Evolutionary conservation across 164 flowering plant genomes (phyloP).

Genomic region (Piper longum): DNA sequence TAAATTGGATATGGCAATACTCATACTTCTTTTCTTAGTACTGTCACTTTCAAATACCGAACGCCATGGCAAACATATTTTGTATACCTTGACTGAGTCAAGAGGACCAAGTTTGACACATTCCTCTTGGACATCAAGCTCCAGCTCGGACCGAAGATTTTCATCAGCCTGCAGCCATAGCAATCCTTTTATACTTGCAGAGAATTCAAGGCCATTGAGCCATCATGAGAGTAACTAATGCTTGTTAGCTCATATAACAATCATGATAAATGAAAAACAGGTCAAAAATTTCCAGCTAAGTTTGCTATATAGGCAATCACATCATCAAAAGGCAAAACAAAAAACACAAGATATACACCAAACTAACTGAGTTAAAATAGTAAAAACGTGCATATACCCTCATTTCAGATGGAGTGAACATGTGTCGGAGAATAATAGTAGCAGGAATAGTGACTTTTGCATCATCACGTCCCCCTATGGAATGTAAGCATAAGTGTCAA

Average conservation of each 20-base stretch:
- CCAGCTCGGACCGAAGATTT: constrained; percentile 48
- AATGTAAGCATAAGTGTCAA: constrained; percentile 1
- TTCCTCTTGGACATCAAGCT: constrained; percentile 73
- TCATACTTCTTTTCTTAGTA: background rate
- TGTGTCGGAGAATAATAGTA: constrained; percentile 64
- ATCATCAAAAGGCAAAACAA: too few relatives aligned
- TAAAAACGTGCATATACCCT: constrained; percentile 32
- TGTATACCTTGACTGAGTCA: constrained; percentile 61
- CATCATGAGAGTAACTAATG: background rate
- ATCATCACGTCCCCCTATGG: constrained; percentile 92
- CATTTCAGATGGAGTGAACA: constrained; percentile 88
- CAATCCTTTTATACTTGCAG: background rate
- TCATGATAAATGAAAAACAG: too few relatives aligned
- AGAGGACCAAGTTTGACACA: constrained; percentile 76
- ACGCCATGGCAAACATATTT: background rate
- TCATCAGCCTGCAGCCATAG: constrained; percentile 48
- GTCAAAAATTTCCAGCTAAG: too few relatives aligned
- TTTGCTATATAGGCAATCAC: too few relatives aligned
- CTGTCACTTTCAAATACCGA: background rate
- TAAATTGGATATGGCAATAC: background rate
- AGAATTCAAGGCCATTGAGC: background rate
- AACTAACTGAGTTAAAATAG: too few relatives aligned
- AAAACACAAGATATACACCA: background rate
- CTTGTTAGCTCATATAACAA: too few relatives aligned
- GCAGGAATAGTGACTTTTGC: constrained; percentile 67